Conservation (phyloP, 2,329 filamentous ascomycete species). For the Bertia moriformis region DNA sequence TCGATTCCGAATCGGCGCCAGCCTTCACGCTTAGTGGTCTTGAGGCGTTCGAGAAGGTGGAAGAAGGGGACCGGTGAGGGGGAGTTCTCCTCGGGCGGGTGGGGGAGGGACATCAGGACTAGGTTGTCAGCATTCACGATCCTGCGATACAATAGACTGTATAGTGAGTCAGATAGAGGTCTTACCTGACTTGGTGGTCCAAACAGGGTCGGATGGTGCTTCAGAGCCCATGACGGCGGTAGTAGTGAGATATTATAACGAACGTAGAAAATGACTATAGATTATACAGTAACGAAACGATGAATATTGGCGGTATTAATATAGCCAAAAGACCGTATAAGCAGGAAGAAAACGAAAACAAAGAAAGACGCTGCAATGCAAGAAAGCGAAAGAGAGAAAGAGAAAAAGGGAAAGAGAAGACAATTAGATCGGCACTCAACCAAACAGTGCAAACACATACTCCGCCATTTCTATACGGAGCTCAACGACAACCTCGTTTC, state of each 20-base stretch:
- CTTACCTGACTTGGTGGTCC: neutral
- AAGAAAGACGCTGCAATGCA: neutral
- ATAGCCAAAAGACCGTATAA: no score
- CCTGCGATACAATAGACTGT: neutral
- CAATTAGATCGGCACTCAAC: no score
- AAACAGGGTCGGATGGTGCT: neutral
- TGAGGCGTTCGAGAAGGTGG: slow-evolving; percentile 82
- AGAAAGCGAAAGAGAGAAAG: neutral
- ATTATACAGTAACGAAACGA: no score
- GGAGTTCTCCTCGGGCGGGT: slow-evolving; percentile 40
- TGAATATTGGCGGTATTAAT: no score
- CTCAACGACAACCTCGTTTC: no score
- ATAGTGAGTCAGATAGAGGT: neutral
- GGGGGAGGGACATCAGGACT: neutral
- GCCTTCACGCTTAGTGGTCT: slow-evolving; percentile 91
- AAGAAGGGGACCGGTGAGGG: slow-evolving; percentile 78
- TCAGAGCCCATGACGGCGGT: neutral
- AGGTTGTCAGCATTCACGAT: neutral
- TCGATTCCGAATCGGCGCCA: slow-evolving; percentile 78
- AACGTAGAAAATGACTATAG: no score
- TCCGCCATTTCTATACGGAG: no score
- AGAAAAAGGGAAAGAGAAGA: no score
- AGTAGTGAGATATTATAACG: neutral
- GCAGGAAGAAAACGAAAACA: no score
- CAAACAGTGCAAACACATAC: neutral